Conservation (phyloP, 176 grass and related monocot species). For the Aegilops sharonensis region DNA sequence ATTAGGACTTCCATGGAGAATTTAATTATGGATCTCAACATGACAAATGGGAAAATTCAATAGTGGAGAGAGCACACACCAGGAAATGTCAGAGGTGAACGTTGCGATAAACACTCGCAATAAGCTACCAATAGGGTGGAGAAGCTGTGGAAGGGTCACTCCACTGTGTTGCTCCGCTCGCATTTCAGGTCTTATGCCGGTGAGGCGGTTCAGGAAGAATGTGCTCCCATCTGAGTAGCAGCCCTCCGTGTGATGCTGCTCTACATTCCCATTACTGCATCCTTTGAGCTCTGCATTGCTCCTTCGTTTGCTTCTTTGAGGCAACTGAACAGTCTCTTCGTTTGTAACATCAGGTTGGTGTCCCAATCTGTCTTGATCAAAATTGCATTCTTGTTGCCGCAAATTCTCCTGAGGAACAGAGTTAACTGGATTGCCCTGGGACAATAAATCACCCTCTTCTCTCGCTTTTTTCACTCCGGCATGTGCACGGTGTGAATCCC, state of each 20-base stretch:
- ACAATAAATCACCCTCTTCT: background rate
- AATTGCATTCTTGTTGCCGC: background rate
- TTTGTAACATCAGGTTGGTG: background rate
- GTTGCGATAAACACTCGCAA: slow-evolving; percentile 76
- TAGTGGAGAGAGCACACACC: slow-evolving; percentile 36
- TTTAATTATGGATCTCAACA: background rate
- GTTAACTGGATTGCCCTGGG: background rate
- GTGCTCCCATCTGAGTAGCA: slow-evolving; percentile 75
- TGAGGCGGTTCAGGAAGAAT: slow-evolving; percentile 76
- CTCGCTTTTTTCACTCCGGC: slow-evolving; percentile 5
- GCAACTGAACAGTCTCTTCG: background rate
- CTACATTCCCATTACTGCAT: background rate
- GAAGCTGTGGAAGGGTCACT: slow-evolving; percentile 76
- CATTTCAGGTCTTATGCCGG: slow-evolving; percentile 7
- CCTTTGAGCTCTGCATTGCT: background rate
- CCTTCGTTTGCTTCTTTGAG: background rate
- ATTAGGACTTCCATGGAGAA: slow-evolving; percentile 27
- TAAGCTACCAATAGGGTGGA: slow-evolving; percentile 59
- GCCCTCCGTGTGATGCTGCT: slow-evolving; percentile 13
- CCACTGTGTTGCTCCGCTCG: background rate
- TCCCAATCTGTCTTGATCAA: slow-evolving; percentile 11
- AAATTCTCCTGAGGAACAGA: background rate
- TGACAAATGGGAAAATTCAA: background rate
- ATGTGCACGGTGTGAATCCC: slow-evolving; percentile 2
- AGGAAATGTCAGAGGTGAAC: slow-evolving; percentile 87